These are phyloP conservation scores for Phallus indusiatus DNA, from an alignment of 768 basidiomycete genomes.

Conservation along the genomic window DNA sequence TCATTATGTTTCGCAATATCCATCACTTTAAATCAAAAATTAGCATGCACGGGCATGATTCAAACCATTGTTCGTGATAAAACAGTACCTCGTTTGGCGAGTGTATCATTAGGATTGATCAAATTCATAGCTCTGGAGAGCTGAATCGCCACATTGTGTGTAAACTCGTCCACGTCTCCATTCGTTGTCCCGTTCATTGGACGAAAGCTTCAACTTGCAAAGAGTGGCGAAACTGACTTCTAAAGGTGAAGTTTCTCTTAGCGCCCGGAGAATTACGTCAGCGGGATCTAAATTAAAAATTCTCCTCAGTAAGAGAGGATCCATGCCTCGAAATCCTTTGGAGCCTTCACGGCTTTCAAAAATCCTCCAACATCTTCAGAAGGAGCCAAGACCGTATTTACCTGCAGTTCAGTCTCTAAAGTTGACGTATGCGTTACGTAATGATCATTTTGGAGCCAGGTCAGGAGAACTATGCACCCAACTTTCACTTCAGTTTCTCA, in stretches of 20 bases:
- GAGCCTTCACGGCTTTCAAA: slow-evolving; percentile 48
- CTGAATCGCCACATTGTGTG: slow-evolving; percentile 64
- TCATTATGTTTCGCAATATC: slow-evolving; percentile 70
- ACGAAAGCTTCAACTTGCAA: neutral
- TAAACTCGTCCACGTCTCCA: slow-evolving; percentile 34
- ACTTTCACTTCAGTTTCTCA: neutral
- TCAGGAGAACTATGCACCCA: slow-evolving; percentile 22
- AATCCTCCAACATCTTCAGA: slow-evolving; percentile 41
- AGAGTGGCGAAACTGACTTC: neutral
- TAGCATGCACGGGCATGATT: too few species aligned
- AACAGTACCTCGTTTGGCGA: slow-evolving; percentile 45
- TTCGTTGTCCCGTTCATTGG: slow-evolving; percentile 7
- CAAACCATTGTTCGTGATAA: too few species aligned
- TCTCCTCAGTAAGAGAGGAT: too few species aligned
- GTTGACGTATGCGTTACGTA: slow-evolving; percentile 47
- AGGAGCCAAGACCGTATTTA: slow-evolving; percentile 42
- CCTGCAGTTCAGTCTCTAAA: slow-evolving; percentile 40
- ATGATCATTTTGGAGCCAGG: slow-evolving; percentile 73
- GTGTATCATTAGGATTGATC: slow-evolving; percentile 73
- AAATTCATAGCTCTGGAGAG: slow-evolving; percentile 73
- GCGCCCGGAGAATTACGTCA: neutral
- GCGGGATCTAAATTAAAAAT: neutral
- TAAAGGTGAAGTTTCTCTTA: neutral
- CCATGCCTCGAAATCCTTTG: slow-evolving; percentile 24
- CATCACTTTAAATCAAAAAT: slow-evolving; percentile 33